phyloP scores from a whole-genome alignment of 176 grass and related monocot species.

The Eragrostis nindensis region DNA sequence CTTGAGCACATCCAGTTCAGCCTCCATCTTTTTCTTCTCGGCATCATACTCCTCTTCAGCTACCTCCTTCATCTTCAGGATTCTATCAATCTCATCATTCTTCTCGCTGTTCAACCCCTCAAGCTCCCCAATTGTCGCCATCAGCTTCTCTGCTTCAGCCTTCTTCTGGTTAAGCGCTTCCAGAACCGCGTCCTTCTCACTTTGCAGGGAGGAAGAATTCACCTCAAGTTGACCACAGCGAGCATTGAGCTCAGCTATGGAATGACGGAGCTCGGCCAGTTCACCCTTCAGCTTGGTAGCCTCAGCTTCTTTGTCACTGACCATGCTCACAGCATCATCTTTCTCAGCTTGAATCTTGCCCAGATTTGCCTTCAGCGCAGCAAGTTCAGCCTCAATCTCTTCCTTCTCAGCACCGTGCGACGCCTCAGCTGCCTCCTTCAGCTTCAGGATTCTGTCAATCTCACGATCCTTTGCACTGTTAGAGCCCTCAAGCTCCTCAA shows the following conservation, averaged over 20 bases:
- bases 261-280: background rate
- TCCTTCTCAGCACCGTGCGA: background rate
- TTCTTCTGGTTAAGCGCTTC: conserved; percentile 37
- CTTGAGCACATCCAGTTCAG: conserved; percentile 28
- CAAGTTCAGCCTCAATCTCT: background rate
- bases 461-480: conserved; percentile 24
- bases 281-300: conserved; percentile 27
- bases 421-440: too few species aligned
- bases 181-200: conserved; percentile 24
- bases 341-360: conserved; percentile 47
- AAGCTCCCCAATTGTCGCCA: conserved; percentile 23
- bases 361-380: conserved; percentile 16
- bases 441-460: too few species aligned
- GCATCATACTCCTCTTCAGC: too few species aligned
- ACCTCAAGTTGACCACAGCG: too few species aligned
- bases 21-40: background rate
- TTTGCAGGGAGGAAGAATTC: background rate
- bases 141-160: conserved; percentile 30
- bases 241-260: conserved; percentile 3
- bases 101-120: conserved; percentile 19
- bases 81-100: background rate
- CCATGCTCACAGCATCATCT: background rate
- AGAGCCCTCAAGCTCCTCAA: conserved; percentile 36
- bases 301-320: conserved; percentile 35
- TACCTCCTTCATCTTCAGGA: too few species aligned